Conservation (phyloP, 176 grass and related monocot species). For the Poa annua region DNA sequence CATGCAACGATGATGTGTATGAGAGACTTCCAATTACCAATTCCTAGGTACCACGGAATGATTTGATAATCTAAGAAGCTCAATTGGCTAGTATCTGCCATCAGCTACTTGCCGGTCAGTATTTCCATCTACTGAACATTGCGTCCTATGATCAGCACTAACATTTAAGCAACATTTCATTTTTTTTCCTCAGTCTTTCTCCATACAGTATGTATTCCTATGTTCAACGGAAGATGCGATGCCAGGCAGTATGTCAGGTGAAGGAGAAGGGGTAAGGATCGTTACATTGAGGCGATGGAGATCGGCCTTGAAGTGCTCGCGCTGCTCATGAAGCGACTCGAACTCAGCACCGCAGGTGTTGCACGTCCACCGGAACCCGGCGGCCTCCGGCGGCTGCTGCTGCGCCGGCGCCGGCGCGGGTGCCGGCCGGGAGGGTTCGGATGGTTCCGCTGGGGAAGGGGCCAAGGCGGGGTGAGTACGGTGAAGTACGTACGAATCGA, state of each 20-base stretch:
- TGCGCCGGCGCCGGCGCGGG: slow-evolving; percentile 24
- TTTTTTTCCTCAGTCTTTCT: neutral
- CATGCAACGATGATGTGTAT: slow-evolving; percentile 4
- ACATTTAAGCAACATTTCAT: neutral
- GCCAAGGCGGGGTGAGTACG: slow-evolving; percentile 43
- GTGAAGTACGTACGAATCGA: slow-evolving; percentile 59
- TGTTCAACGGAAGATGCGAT: neutral
- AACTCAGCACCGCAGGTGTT: slow-evolving; percentile 82
- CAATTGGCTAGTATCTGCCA: neutral
- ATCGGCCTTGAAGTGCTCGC: slow-evolving; percentile 96
- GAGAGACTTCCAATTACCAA: neutral
- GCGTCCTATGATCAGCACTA: neutral
- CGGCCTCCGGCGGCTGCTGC: slow-evolving; percentile 31
- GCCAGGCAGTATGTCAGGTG: neutral
- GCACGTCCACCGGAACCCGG: slow-evolving; percentile 77
- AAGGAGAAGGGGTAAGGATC: neutral
- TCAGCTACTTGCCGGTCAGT: neutral
- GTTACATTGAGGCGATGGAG: slow-evolving; percentile 92
- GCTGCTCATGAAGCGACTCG: slow-evolving; percentile 86
- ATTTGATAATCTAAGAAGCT: neutral
- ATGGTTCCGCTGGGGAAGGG: slow-evolving; percentile 36
- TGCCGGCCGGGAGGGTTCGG: slow-evolving; percentile 38
- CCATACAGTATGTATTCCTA: neutral
- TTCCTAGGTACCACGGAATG: neutral
- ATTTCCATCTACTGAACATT: slow-evolving; percentile 26